phyloP scores from a whole-genome alignment of 257 asterid genomes.

The Nicotiana attenuata region DNA sequence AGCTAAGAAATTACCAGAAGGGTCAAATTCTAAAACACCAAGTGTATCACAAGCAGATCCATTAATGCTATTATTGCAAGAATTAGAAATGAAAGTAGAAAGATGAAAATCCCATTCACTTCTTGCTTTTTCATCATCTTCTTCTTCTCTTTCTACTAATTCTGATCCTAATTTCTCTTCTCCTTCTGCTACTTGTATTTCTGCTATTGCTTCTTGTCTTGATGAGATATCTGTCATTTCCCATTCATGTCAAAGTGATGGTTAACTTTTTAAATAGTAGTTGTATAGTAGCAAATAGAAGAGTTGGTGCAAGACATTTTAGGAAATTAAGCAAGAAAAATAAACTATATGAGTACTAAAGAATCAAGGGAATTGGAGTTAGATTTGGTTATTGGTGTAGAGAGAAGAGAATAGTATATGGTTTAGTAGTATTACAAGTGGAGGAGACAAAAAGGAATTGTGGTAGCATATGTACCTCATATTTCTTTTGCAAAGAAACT shows the following conservation, averaged over 20 bases:
- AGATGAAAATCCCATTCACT: conserved; percentile 80
- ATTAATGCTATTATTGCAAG: not conserved
- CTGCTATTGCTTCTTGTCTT: not conserved
- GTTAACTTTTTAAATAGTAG: not conserved
- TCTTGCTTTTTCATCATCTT: conserved; percentile 28
- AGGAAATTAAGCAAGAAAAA: not conserved
- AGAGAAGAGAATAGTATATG: not conserved
- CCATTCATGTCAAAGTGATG: conserved; percentile 3
- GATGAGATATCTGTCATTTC: conserved; percentile 11
- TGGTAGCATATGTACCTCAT: conserved; percentile 10
- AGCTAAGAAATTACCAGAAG: conserved; percentile 37
- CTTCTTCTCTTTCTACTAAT: not conserved
- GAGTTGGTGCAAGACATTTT: not conserved
- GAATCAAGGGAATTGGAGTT: not conserved
- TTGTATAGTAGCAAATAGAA: not conserved
- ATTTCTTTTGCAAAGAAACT: not conserved
- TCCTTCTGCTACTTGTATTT: not conserved
- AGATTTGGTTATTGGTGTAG: not conserved
- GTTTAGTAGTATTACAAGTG: not conserved
- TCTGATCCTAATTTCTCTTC: not conserved
- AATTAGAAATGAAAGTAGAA: conserved; percentile 51
- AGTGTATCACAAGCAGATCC: conserved; percentile 57
- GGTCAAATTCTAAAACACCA: conserved; percentile 77
- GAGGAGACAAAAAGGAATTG: conserved; percentile 2
- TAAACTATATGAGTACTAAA: not conserved